A percentile compares a stretch with the other conserved stretches of the same genome.
Evolutionary conservation across 768 basidiomycete genomes (phyloP).

Genomic region (Phaeotremella fagi): DNA sequence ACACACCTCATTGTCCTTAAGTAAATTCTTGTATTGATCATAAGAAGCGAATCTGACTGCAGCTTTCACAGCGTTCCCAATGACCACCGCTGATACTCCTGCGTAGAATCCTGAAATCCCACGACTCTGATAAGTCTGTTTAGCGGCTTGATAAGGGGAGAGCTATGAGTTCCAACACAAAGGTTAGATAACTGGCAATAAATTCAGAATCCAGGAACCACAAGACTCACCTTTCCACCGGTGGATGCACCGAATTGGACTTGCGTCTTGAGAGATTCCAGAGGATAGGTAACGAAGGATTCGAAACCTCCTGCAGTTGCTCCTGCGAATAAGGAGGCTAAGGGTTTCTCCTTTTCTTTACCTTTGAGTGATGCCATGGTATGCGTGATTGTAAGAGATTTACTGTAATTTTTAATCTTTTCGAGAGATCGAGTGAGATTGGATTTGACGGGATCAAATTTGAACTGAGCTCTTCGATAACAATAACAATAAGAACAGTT

Average conservation of each 20-base stretch:
- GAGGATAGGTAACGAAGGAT: constrained; percentile 74
- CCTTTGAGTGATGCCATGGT: constrained; percentile 25
- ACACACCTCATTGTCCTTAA: constrained; percentile 77
- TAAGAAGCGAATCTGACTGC: constrained; percentile 94
- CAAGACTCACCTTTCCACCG: constrained; percentile 36
- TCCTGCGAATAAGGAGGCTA: constrained; percentile 84
- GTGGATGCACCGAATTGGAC: constrained; percentile 66
- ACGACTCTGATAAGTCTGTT: constrained; percentile 65
- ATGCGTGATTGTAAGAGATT: no score
- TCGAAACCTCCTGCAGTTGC: constrained; percentile 88
- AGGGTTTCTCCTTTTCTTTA: constrained; percentile 61
- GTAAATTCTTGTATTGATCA: constrained; percentile 77
- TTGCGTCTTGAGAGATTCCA: constrained; percentile 89
- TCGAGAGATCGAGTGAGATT: background rate
- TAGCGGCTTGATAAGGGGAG: constrained; percentile 67
- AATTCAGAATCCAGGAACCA: no score
- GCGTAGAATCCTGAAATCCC: constrained; percentile 87
- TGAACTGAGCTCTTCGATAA: background rate
- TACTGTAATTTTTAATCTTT: no score
- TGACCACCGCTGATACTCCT: constrained; percentile 79
- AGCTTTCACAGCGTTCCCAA: constrained; percentile 89
- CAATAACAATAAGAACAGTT: background rate
- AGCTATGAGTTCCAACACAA: no score
- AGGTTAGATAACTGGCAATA: no score
- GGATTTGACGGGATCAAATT: background rate